Evolutionary conservation across 768 basidiomycete species (phyloP).

Genomic region (Imleria badia): DNA sequence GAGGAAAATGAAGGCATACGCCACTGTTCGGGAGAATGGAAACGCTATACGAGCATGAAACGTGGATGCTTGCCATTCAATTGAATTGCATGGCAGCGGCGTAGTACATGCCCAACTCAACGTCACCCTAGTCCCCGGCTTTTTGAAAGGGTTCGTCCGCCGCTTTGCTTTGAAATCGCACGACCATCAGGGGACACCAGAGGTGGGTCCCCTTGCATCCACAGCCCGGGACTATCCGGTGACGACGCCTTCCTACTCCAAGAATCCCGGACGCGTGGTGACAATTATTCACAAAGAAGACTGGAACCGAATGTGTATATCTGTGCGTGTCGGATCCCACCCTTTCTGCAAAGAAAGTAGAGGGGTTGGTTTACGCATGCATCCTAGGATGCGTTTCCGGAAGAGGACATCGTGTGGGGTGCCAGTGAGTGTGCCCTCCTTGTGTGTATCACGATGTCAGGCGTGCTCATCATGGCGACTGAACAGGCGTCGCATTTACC

Average conservation of each 20-base stretch:
- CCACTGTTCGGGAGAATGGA: too few species aligned
- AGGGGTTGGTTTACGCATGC: neutral
- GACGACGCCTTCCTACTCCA: constrained; percentile 45
- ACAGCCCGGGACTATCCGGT: constrained; percentile 84
- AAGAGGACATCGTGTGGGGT: constrained; percentile 61
- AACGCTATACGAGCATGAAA: too few species aligned
- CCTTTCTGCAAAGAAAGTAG: too few species aligned
- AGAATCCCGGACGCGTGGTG: constrained; percentile 87
- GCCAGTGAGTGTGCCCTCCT: constrained; percentile 28
- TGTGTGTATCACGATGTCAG: neutral
- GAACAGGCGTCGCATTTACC: constrained; percentile 75
- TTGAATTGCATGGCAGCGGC: too few species aligned
- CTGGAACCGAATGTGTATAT: constrained; percentile 70
- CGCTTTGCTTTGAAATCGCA: constrained; percentile 89
- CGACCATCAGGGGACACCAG: constrained; percentile 88
- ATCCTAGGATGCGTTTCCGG: constrained; percentile 27
- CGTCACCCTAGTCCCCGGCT: constrained; percentile 59
- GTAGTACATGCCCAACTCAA: neutral
- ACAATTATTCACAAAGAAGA: constrained; percentile 86
- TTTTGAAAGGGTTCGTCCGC: constrained; percentile 85
- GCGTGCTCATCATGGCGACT: neutral
- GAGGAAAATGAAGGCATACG: too few species aligned
- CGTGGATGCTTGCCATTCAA: too few species aligned
- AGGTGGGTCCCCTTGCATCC: constrained; percentile 41
- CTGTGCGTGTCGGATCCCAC: constrained; percentile 40